A percentile compares a stretch with the other conserved stretches of the same genome.
These are phyloP conservation scores for Neurospora sp. DNA, from an alignment of 495 filamentous ascomycete species.

Conservation along the genomic window DNA sequence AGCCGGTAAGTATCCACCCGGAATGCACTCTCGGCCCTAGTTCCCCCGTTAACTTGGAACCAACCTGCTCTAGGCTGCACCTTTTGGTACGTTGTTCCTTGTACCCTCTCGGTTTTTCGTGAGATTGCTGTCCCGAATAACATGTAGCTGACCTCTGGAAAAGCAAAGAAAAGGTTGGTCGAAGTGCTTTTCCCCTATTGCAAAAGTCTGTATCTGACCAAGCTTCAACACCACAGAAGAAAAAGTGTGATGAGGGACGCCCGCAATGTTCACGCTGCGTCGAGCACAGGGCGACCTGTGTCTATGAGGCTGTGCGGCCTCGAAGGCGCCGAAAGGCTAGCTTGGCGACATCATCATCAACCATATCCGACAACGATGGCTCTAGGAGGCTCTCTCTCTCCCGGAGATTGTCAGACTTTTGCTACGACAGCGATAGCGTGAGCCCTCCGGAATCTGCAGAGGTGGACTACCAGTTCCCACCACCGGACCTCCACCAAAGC, in stretches of 20 bases:
- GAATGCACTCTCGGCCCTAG: neutral
- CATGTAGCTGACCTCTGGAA: constrained; percentile 6
- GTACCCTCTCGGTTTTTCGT: neutral
- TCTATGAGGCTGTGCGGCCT: constrained; percentile 47
- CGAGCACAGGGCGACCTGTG: constrained; percentile 42
- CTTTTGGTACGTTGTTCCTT: constrained; percentile 39
- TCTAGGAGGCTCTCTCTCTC: neutral
- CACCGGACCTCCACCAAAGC: neutral
- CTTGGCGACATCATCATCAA: constrained; percentile 1
- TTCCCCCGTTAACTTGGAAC: constrained; percentile 5
- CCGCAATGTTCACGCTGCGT: constrained; percentile 48
- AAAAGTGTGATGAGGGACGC: constrained; percentile 54
- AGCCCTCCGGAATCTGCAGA: constrained; percentile 3
- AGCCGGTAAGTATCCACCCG: constrained; percentile 41
- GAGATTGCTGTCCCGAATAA: neutral
- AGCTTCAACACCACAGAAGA: constrained; percentile 35
- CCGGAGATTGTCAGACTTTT: constrained; percentile 13
- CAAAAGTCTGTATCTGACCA: neutral
- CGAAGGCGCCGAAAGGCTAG: constrained; percentile 43
- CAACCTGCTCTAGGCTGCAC: constrained; percentile 38
- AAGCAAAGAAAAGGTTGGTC: constrained; percentile 29
- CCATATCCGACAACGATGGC: neutral
- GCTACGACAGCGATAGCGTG: constrained; percentile 9
- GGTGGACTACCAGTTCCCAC: neutral
- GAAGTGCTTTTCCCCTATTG: neutral